These are phyloP conservation scores for Ophiostoma sp. DNA, from an alignment of 2,329 filamentous ascomycete species.

Conservation along the genomic window DNA sequence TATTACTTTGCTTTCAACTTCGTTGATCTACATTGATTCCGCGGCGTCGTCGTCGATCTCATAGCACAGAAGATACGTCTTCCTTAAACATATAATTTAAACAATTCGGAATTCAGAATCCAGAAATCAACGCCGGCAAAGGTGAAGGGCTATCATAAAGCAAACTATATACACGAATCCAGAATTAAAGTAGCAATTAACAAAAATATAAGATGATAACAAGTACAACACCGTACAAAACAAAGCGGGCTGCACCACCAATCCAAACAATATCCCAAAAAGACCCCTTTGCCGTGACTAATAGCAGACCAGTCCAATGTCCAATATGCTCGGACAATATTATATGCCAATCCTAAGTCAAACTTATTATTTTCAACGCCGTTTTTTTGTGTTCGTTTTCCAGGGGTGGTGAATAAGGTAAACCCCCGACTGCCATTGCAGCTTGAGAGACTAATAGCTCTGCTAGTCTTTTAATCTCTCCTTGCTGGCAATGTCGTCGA, in stretches of 20 bases:
- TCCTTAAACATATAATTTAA: not conserved
- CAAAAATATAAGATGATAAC: not conserved
- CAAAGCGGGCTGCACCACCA: not conserved
- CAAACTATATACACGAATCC: conserved; percentile 9
- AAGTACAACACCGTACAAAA: not conserved
- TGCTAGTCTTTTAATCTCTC: conserved; percentile 57
- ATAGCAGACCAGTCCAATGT: not conserved
- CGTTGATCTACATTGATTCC: not conserved
- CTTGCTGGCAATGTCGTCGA: conserved; percentile 67
- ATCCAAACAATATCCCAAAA: not conserved
- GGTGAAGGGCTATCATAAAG: not conserved
- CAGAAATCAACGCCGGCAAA: not conserved
- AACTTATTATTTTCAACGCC: not conserved
- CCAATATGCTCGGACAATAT: conserved; percentile 1
- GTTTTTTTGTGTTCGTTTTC: not conserved
- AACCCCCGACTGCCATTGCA: not conserved
- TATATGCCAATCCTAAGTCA: not conserved
- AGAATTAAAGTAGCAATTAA: not conserved
- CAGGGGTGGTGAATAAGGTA: not conserved
- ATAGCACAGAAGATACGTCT: not conserved
- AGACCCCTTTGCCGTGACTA: not conserved
- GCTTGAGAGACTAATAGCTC: not conserved
- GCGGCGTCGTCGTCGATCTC: not conserved
- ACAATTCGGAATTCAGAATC: not conserved
- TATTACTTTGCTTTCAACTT: not conserved